Percentiles rank a stretch among this genome's conserved stretches.
These are phyloP conservation scores for Monilinia fructicola DNA, from an alignment of 2,329 filamentous ascomycete species.

Conservation along the genomic window DNA sequence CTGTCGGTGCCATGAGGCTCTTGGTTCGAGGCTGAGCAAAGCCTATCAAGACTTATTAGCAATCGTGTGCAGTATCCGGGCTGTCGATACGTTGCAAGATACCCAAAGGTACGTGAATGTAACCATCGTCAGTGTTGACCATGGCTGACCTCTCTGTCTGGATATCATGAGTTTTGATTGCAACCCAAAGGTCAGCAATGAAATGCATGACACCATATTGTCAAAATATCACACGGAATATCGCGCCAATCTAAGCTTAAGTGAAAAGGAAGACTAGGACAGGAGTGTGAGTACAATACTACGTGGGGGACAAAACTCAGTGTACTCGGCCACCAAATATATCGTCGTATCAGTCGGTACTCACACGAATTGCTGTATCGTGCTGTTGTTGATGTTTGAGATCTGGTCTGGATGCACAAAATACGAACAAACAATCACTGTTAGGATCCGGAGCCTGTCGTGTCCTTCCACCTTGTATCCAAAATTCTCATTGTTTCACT, in stretches of 20 bases:
- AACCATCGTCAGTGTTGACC: not conserved
- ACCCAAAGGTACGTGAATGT: not conserved
- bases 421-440: not conserved
- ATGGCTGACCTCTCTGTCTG: not conserved
- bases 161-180: not conserved
- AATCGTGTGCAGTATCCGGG: not conserved
- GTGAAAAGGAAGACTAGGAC: not conserved
- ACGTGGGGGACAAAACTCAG: constrained; percentile 1
- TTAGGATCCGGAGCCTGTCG: not conserved
- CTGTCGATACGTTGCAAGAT: not conserved
- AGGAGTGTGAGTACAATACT: not conserved
- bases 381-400: not conserved
- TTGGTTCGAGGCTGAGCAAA: constrained; percentile 7
- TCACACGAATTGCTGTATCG: not conserved
- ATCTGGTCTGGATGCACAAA: not conserved
- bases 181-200: not conserved
- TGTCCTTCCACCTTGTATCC: not conserved
- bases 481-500: not conserved
- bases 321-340: constrained; percentile 2
- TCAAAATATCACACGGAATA: not conserved
- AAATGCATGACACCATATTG: no score
- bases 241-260: not conserved
- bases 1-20: constrained; percentile 3
- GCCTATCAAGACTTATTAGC: not conserved
- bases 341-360: not conserved